Evolutionary conservation across 345 rosid species (phyloP).

Genomic region (Corymbia maculata): DNA sequence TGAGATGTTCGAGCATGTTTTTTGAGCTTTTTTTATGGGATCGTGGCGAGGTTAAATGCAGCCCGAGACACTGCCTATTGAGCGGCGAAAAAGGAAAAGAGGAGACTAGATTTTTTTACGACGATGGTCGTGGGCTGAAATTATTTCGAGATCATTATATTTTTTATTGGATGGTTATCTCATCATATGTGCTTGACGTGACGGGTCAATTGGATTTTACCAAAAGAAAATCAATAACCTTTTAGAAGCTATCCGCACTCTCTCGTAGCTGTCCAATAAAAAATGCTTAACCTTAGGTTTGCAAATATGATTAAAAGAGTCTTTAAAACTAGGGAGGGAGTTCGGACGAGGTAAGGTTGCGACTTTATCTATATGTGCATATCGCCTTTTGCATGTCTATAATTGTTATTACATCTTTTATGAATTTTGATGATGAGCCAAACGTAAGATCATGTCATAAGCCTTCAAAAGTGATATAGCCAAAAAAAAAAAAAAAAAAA

Average conservation of each 20-base stretch:
- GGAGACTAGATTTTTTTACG: background rate
- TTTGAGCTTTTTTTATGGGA: background rate
- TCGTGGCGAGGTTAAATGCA: background rate
- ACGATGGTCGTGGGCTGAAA: background rate
- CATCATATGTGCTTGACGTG: background rate
- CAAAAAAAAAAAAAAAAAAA: rapidly evolving
- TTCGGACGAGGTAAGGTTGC: background rate
- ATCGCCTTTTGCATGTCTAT: background rate
- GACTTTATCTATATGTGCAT: background rate
- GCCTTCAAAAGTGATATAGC: background rate
- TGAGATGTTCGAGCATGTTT: background rate
- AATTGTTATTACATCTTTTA: background rate
- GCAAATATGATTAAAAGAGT: background rate
- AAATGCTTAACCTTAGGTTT: background rate
- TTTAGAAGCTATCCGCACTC: too few relatives aligned
- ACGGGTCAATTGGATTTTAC: background rate
- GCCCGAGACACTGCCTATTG: background rate
- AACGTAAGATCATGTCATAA: background rate
- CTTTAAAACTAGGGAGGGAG: background rate
- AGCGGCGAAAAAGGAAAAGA: too few relatives aligned
- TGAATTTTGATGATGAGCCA: background rate
- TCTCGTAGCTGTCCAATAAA: background rate
- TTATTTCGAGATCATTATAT: background rate
- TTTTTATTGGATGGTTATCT: background rate
- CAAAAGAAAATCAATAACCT: background rate